Evolutionary conservation across 2,329 filamentous ascomycete species (phyloP).

Genomic region (Xylariales sp.): DNA sequence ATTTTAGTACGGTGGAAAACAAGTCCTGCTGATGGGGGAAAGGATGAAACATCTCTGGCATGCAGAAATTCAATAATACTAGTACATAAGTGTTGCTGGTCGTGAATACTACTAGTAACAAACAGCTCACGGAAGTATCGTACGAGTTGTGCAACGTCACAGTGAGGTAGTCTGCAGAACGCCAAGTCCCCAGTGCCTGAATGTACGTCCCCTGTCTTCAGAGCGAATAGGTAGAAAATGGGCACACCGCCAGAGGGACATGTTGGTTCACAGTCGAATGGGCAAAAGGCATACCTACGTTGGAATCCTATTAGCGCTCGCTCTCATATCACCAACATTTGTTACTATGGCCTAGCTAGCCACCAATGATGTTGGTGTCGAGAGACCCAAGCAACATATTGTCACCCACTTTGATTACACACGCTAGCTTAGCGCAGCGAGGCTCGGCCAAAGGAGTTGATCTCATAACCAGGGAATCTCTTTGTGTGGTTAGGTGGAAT

Average conservation of each 20-base stretch:
- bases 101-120: slow-evolving; percentile 1
- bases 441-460: not conserved
- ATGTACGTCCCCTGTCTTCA: slow-evolving; percentile 13
- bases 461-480: slow-evolving; percentile 16
- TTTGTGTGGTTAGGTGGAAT: slow-evolving; percentile 11
- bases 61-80: slow-evolving; percentile 8
- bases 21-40: slow-evolving; percentile 4
- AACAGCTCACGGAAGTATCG: slow-evolving; percentile 22
- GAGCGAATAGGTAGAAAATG: not conserved
- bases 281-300: too few species aligned
- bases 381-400: slow-evolving; percentile 7
- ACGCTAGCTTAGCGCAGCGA: not conserved
- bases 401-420: slow-evolving; percentile 7
- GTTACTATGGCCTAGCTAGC: not conserved
- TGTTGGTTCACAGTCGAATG: too few species aligned
- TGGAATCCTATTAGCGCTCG: not conserved
- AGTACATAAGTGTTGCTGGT: slow-evolving; percentile 1
- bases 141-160: slow-evolving; percentile 26
- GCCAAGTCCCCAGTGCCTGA: slow-evolving; percentile 11
- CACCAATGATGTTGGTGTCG: not conserved
- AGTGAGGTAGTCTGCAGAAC: slow-evolving; percentile 19
- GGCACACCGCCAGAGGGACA: slow-evolving; percentile 14
- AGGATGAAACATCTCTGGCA: slow-evolving; percentile 9
- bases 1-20: slow-evolving; percentile 7
- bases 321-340: slow-evolving; percentile 11